Percentiles rank a stretch among this genome's conserved stretches.
Evolutionary conservation across 306 rosid species (phyloP).

Genomic region (Calophaca sinica): DNA sequence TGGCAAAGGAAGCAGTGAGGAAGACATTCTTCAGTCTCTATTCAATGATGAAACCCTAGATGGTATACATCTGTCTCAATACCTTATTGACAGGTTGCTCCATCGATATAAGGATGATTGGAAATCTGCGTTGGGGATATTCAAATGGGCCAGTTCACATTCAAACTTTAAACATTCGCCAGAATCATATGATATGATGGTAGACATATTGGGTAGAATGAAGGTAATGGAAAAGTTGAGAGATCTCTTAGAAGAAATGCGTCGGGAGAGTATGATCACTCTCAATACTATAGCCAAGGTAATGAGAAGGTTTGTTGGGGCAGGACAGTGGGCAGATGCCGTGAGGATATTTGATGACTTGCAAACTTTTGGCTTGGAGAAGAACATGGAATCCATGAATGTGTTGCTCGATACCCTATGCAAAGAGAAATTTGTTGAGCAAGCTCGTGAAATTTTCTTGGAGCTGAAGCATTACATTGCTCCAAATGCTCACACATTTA

Average conservation of each 20-base stretch:
- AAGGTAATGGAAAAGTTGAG: constrained; percentile 70
- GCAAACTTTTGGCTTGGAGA: constrained; percentile 70
- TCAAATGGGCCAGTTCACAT: constrained; percentile 73
- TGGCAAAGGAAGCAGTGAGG: constrained; percentile 57
- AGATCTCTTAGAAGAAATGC: constrained; percentile 67
- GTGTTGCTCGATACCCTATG: constrained; percentile 85
- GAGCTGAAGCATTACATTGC: constrained; percentile 72
- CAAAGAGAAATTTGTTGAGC: constrained; percentile 75
- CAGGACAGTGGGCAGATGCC: constrained; percentile 82
- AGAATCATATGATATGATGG: constrained; percentile 64
- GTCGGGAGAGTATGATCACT: constrained; percentile 45
- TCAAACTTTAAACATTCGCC: constrained; percentile 56
- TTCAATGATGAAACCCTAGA: constrained; percentile 55
- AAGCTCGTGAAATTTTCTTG: constrained; percentile 68
- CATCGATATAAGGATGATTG: constrained; percentile 81
- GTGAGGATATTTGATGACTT: constrained; percentile 75
- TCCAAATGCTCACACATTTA: constrained; percentile 78
- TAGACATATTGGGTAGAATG: constrained; percentile 85
- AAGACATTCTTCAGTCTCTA: constrained; percentile 63
- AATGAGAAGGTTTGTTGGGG: constrained; percentile 83
- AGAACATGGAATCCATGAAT: constrained; percentile 80
- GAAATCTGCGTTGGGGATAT: constrained; percentile 83
- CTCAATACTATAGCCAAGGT: constrained; percentile 68
- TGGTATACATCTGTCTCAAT: constrained; percentile 52
- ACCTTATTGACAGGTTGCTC: constrained; percentile 59